Conservation (phyloP, 2,329 filamentous ascomycete species). For the Xylariomycetidae sp. region DNA sequence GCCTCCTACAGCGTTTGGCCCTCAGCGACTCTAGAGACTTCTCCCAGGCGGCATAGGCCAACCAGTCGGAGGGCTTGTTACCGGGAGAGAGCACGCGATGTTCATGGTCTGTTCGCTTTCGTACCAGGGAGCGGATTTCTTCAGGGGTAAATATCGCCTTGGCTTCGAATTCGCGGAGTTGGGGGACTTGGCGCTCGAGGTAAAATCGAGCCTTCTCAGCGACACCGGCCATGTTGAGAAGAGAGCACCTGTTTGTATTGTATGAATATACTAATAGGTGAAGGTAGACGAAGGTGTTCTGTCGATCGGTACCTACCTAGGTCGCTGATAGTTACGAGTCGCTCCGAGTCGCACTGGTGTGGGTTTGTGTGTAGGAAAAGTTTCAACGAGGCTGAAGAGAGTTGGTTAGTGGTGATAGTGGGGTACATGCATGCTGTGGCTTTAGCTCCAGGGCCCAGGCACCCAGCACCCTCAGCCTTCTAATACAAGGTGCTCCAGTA, state of each 20-base stretch:
- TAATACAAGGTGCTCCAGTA: too few relatives aligned
- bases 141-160: constrained; percentile 89
- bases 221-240: constrained; percentile 65
- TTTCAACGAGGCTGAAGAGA: too few relatives aligned
- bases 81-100: constrained; percentile 83
- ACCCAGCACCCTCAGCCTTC: too few relatives aligned
- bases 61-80: constrained; percentile 71
- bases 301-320: too few relatives aligned
- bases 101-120: constrained; percentile 89
- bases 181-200: constrained; percentile 85
- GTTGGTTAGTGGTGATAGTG: too few relatives aligned
- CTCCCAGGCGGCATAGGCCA: constrained; percentile 74
- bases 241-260: background rate
- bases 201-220: constrained; percentile 94
- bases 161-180: constrained; percentile 85
- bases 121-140: constrained; percentile 83
- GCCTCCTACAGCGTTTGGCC: constrained; percentile 74
- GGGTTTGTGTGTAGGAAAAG: too few relatives aligned
- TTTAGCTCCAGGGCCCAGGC: too few relatives aligned
- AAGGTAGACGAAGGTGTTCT: background rate
- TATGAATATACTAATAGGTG: too few relatives aligned
- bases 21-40: constrained; percentile 69
- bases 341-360: too few relatives aligned
- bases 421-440: too few relatives aligned
- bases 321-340: too few relatives aligned